Evolutionary conservation across 2,329 filamentous ascomycete genomes (phyloP), one percentile per base, ranked within the genome.

Genomic region (Colletotrichum neosansevieriae): DNA sequence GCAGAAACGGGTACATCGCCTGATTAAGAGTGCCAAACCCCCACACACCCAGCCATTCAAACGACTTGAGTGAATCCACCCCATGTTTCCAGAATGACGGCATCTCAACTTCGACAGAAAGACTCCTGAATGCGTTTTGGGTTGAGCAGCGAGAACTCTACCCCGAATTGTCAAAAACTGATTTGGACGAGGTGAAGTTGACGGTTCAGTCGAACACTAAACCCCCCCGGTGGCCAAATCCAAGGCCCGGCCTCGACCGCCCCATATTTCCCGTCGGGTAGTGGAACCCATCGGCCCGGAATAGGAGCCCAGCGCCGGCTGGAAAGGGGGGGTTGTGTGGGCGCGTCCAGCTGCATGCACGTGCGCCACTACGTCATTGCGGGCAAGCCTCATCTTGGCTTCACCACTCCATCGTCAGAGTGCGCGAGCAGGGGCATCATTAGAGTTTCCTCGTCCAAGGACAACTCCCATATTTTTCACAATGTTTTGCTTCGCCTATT

Each of bases 1-100:
- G 61, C 54, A 64, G 45, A 45, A 47, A 50, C 49, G 61, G 65
- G 65, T 68, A 59, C 60, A 10, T 54, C 15, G 61, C 47, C 65
- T 54, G 60, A 19, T 38, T 36, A n/a, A 29, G 11, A 29, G 34
- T 42, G 21, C 24, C 36, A 40, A 38, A 45, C 12, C 36, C 13
- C 53, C 42, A 45, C 59, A 38, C 38, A 45, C 44, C 38, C 45
- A 58, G 21, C 45, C 44, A 58, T 24, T 32, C 42, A 34, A 36
- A 42, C 34, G 58, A 32, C 49, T 62, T 57, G 40, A 12, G 15
- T 7, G 19, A 40, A 29, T 12, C 36, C 7, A 15, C 45, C 47
- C 34, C 21, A 40, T 29, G 32, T 42, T 38, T 15, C 2, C 36
- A 38, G 13, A 38, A 38, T 15, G 36, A 38, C 36, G 36, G 36